Base-by-base conservation (phyloP, 1,284 basidiomycete species). In the Mycocalia duriaeana region DNA sequence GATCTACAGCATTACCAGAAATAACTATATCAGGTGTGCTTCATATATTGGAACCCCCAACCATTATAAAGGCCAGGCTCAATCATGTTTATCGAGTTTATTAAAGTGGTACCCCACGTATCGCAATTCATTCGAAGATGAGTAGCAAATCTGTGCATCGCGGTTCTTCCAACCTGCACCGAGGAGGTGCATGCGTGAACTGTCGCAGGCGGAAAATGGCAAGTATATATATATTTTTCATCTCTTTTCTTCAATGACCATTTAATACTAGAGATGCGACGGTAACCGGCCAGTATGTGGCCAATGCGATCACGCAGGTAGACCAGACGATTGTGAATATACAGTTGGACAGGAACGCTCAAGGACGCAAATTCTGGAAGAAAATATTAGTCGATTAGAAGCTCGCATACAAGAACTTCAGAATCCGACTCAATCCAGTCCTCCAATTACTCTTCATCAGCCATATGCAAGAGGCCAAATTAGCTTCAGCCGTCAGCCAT, bases 211-310 rank as follows among this genome's bases (percentile, higher is more conserved):
- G 28, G 13, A 34, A 34, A 34, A 34, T 34, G 28, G 28, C 16
- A 13, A 16, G 28, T 16, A 34, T 11, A 34, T 34, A 34, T 13
- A 34, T 34, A 13, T 34, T 34, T n/a, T n/a, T n/a, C n/a, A n/a
- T n/a, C n/a, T n/a, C n/a, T n/a, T n/a, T n/a, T n/a, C n/a, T n/a
- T n/a, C n/a, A n/a, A n/a, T n/a, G n/a, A n/a, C n/a, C n/a, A n/a
- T n/a, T n/a, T n/a, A n/a, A n/a, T n/a, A n/a, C 28, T 46, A 72
- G 70, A 67, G 63, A 65, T 72, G 70, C 49, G 70, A 71, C 50
- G 69, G 68, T 6, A 55, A 52, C 23, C 59, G 59, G 18, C 69
- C 70, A 3, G 53, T 65, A 5, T 72, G 70, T 46, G 57, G 59
- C 2, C 66, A 65, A 53, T 72, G 70, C 46, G 50, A 58, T 4